phyloP scores from a whole-genome alignment of 768 basidiomycete species.

The Scleroderma citrinum region DNA sequence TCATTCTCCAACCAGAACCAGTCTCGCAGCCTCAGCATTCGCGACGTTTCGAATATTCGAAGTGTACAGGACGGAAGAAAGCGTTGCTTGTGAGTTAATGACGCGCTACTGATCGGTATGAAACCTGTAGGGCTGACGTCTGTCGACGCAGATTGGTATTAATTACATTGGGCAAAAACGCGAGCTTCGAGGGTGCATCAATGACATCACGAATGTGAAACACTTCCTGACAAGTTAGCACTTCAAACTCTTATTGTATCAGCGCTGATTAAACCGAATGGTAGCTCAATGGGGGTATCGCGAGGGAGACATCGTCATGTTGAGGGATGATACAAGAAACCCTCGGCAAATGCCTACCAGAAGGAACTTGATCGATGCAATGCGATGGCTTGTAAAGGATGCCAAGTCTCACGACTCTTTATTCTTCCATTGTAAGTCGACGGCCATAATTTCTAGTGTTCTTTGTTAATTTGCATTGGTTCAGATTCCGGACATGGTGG shows the following conservation, averaged over 20 bases:
- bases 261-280: neutral
- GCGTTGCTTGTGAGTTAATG: slow-evolving; percentile 36
- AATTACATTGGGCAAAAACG: slow-evolving; percentile 64
- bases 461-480: neutral
- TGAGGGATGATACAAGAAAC: slow-evolving; percentile 42
- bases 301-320: slow-evolving; percentile 50
- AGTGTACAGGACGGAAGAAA: slow-evolving; percentile 47
- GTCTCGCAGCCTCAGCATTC: slow-evolving; percentile 2
- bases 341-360: slow-evolving; percentile 44
- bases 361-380: slow-evolving; percentile 51
- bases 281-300: slow-evolving; percentile 42
- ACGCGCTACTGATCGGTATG: neutral
- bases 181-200: slow-evolving; percentile 71
- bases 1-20: slow-evolving; percentile 1
- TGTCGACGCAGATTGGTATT: slow-evolving; percentile 60
- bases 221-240: slow-evolving; percentile 59
- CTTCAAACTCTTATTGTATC: neutral
- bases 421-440: slow-evolving; percentile 60
- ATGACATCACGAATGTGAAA: slow-evolving; percentile 69
- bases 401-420: slow-evolving; percentile 68
- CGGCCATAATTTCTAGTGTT: neutral
- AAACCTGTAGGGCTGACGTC: slow-evolving; percentile 1
- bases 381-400: slow-evolving; percentile 62
- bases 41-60: slow-evolving; percentile 37
- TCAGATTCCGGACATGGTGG: slow-evolving; percentile 95